Percentiles rank a stretch among this genome's conserved stretches.
Conservation (phyloP, 495 filamentous ascomycete species). For the Aspergillus olivimuriae region DNA sequence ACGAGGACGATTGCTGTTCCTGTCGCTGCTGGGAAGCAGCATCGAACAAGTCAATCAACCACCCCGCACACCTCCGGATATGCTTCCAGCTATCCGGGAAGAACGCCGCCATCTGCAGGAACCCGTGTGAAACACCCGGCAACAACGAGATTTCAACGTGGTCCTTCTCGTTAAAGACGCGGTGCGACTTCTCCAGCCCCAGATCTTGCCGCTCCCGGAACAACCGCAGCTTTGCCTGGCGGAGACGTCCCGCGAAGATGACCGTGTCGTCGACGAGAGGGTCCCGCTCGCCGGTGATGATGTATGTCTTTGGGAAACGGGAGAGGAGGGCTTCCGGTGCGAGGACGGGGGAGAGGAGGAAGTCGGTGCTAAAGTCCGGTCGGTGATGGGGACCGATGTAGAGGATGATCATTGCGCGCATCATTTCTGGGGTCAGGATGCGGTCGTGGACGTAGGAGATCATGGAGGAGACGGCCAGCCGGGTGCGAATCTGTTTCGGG, state of each 20-base stretch:
- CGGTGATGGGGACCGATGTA: slow-evolving; percentile 92
- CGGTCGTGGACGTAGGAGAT: slow-evolving; percentile 97
- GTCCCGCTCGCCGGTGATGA: slow-evolving; percentile 91
- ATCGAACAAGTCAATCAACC: slow-evolving; percentile 73
- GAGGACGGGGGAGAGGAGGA: slow-evolving; percentile 78
- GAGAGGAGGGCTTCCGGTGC: slow-evolving; percentile 79
- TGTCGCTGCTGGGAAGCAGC: no score
- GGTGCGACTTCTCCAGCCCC: slow-evolving; percentile 45
- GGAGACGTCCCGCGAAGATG: slow-evolving; percentile 82
- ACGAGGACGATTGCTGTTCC: no score
- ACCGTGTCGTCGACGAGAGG: slow-evolving; percentile 95
- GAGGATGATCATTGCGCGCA: slow-evolving; percentile 97
- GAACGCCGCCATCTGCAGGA: slow-evolving; percentile 79
- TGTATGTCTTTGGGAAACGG: slow-evolving; percentile 83
- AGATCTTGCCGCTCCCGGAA: slow-evolving; percentile 57
- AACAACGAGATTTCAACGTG: slow-evolving; percentile 77
- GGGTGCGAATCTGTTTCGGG: slow-evolving; percentile 68
- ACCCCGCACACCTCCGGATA: slow-evolving; percentile 64
- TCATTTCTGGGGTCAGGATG: slow-evolving; percentile 93
- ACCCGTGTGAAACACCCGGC: slow-evolving; percentile 85
- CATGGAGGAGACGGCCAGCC: slow-evolving; percentile 88
- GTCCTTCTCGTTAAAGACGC: slow-evolving; percentile 65
- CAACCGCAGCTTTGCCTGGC: slow-evolving; percentile 70
- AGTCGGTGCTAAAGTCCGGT: slow-evolving; percentile 89
- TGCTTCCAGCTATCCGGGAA: slow-evolving; percentile 84